Evolutionary conservation across 306 rosid species (phyloP).

Genomic region (Senna tora): DNA sequence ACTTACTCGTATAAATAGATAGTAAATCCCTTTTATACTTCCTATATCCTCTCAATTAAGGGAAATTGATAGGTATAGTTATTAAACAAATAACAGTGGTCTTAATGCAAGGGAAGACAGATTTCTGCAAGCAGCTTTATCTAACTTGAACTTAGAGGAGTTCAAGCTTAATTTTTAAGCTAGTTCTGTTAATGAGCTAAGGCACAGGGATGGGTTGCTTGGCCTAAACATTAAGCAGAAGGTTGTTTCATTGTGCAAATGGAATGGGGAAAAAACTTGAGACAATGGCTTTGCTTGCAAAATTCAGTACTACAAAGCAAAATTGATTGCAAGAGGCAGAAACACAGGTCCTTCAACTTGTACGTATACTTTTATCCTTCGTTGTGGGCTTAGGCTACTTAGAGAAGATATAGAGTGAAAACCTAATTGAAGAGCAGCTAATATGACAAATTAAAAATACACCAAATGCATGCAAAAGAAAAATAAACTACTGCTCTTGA

Average conservation of each 20-base stretch:
- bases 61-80: conserved; percentile 25
- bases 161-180: not conserved
- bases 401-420: conserved; percentile 23
- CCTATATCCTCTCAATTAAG: conserved; percentile 9
- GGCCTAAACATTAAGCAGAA: conserved; percentile 22
- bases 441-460: conserved; percentile 19
- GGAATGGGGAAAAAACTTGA: not conserved
- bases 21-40: conserved; percentile 7
- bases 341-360: conserved; percentile 1
- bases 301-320: conserved; percentile 5
- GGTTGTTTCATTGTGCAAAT: not conserved
- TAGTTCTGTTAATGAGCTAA: conserved; percentile 6
- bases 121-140: conserved; percentile 6
- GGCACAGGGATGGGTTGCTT: conserved; percentile 2
- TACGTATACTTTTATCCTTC: conserved; percentile 12
- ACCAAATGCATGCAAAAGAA: conserved; percentile 7
- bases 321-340: not conserved
- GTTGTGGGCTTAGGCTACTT: conserved; percentile 17
- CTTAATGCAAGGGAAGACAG: conserved; percentile 16
- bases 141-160: conserved; percentile 15
- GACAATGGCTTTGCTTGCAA: not conserved
- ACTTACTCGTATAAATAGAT: conserved; percentile 8
- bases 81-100: not conserved
- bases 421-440: conserved; percentile 7
- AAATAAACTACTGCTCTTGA: not conserved